Percentiles rank a stretch among this genome's conserved stretches.
Evolutionary conservation across 352 stramenopile genomes (phyloP).

Genomic region (Phytophthora pseudosyringae): DNA sequence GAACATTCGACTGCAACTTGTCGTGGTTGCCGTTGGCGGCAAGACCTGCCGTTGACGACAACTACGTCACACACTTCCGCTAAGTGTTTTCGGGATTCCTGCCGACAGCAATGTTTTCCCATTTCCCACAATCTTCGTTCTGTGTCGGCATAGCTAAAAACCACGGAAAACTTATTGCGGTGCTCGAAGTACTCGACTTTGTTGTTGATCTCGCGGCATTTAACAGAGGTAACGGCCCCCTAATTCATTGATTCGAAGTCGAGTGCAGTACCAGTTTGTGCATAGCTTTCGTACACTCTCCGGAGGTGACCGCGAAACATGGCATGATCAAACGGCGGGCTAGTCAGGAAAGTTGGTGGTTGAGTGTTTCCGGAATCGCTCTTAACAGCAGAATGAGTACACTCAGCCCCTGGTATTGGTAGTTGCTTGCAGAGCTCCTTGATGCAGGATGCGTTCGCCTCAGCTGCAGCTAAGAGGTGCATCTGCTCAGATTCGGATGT

Average conservation of each 20-base stretch:
- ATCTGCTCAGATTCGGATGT: slow-evolving; percentile 17
- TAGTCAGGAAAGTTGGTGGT: neutral
- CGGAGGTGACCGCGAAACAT: slow-evolving; percentile 34
- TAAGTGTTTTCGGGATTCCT: slow-evolving; percentile 28
- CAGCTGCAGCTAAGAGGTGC: slow-evolving; percentile 12
- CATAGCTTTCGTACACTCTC: slow-evolving; percentile 28
- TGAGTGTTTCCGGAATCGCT: neutral
- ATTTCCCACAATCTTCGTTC: slow-evolving; percentile 24
- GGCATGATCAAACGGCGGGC: slow-evolving; percentile 25
- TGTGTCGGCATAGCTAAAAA: slow-evolving; percentile 31
- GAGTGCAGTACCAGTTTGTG: slow-evolving; percentile 23
- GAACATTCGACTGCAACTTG: too few species aligned
- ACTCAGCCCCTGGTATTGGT: neutral
- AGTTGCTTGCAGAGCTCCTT: slow-evolving; percentile 18
- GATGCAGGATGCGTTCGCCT: slow-evolving; percentile 20
- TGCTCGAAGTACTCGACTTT: slow-evolving; percentile 31
- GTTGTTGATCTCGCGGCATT: slow-evolving; percentile 8
- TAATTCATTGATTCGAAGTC: slow-evolving; percentile 12
- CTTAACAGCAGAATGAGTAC: too few species aligned
- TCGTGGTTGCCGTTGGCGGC: too few species aligned
- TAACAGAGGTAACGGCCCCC: slow-evolving; percentile 5
- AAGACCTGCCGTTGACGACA: too few species aligned
- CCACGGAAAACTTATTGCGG: slow-evolving; percentile 20
- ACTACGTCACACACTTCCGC: too few species aligned
- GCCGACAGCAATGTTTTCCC: slow-evolving; percentile 18